These are phyloP conservation scores for Tricholomella constricta DNA, from an alignment of 768 basidiomycete species.

Conservation along the genomic window DNA sequence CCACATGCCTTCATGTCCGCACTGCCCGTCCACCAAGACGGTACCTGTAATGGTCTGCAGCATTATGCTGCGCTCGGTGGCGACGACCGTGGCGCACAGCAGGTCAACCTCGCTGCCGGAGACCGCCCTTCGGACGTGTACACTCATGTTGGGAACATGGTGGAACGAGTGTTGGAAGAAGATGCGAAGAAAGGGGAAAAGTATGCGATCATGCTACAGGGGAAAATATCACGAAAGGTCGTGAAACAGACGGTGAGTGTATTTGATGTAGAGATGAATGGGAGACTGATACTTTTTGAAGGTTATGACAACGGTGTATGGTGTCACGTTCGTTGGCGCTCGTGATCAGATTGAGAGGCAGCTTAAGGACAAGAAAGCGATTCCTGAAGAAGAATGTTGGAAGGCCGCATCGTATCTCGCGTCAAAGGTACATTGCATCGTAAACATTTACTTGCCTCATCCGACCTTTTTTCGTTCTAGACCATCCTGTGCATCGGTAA, in stretches of 20 bases:
- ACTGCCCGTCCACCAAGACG: constrained; percentile 96
- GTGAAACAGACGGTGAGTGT: constrained; percentile 93
- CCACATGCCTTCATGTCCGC: constrained; percentile 61
- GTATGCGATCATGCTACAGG: constrained; percentile 62
- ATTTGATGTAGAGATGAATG: background rate
- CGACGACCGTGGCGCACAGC: constrained; percentile 81
- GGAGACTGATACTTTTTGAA: constrained; percentile 21
- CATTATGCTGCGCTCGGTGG: constrained; percentile 98
- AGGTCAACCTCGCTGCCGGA: constrained; percentile 87
- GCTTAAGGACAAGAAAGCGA: constrained; percentile 71
- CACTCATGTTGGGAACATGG: constrained; percentile 85
- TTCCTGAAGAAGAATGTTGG: constrained; percentile 77
- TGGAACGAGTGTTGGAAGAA: constrained; percentile 62
- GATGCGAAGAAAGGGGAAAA: constrained; percentile 56
- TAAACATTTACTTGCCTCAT: background rate
- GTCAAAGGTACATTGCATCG: constrained; percentile 51
- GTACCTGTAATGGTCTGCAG: constrained; percentile 97
- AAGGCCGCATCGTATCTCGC: constrained; percentile 77
- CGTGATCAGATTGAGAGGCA: constrained; percentile 93
- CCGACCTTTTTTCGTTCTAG: constrained; percentile 29
- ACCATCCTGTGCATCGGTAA: constrained; percentile 85
- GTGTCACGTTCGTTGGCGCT: constrained; percentile 94
- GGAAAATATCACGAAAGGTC: constrained; percentile 87
- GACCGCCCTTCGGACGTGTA: constrained; percentile 95
- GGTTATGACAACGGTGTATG: constrained; percentile 99